Base-by-base conservation (phyloP, 1,284 basidiomycete species). In the Leccinum pseudoinsigne region DNA sequence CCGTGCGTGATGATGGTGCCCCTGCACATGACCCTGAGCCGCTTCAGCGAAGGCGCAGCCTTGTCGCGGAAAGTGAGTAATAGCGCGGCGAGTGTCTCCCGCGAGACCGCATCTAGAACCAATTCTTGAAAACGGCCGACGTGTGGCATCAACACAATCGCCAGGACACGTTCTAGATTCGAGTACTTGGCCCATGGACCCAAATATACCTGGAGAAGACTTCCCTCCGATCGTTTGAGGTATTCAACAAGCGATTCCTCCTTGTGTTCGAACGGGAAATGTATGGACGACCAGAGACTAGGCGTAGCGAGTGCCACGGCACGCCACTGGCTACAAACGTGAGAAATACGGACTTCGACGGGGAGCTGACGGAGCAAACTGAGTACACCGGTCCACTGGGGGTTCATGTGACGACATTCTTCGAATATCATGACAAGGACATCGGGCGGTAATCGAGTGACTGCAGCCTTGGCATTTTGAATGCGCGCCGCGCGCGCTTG, bases 341-440 rank as follows among this genome's bases (percentile, higher is more conserved):
- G 72, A 26, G 72, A 74, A 21, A 74, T 60, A 40, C 74, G 75
- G 50, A 74, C 68, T 60, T 74, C 74, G 55, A 75, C 31, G 40
- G 72, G 75, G n/a, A 69, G 71, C 57, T 76, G 74, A 56, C 70
- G 74, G 40, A 77, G 74, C 10, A 77, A 65, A 59, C 70, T 71
- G 56, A 76, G 75, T 10, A 74, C 72, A 18, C 72, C 72, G 8
- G 68, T 60, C 72, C 72, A 74, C 60, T 74, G 74, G n/a, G 71
- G 74, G 45, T 71, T 72, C 36, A 72, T 59, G 61, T 77, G 72
- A 59, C 73, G 68, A 56, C 70, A 72, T 31, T 74, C 74, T 58
- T 75, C 70, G n/a, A 74, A 74, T 58, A 74, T 71, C 67, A 74
- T 66, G 47, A 72, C 69, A 50, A 74, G 75, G 31, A 74, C 68